Conservation (phyloP, 148 eudicot genomes). For the Simmondsia chinensis region DNA sequence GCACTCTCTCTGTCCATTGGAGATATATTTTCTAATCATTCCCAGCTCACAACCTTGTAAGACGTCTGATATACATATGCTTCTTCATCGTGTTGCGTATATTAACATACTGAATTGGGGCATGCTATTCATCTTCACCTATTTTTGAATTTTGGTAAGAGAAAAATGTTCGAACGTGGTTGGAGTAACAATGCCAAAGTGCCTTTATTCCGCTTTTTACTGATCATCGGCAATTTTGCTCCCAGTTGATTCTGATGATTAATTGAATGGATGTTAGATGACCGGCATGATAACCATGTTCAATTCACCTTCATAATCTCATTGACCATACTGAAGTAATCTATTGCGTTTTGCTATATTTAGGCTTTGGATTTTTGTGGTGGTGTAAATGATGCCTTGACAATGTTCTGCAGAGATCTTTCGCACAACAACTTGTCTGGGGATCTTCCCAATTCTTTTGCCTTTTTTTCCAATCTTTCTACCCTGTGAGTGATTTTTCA, state of each 20-base stretch:
- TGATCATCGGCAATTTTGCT: too few relatives aligned
- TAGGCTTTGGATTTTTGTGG: neutral
- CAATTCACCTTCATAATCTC: too few relatives aligned
- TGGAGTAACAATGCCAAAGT: too few relatives aligned
- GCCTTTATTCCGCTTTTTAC: too few relatives aligned
- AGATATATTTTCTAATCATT: conserved; percentile 71
- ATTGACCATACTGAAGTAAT: too few relatives aligned
- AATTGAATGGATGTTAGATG: too few relatives aligned
- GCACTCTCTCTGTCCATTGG: conserved; percentile 54
- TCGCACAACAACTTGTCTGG: conserved; percentile 79
- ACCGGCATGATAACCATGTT: too few relatives aligned
- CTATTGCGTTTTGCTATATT: too few relatives aligned
- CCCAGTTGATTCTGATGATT: too few relatives aligned
- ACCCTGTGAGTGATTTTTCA: conserved; percentile 60
- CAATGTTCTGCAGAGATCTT: conserved; percentile 60
- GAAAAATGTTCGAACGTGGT: too few relatives aligned
- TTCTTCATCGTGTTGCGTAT: neutral
- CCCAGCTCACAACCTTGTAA: conserved; percentile 64
- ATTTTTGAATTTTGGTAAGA: too few relatives aligned
- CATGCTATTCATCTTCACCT: too few relatives aligned
- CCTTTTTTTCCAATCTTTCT: conserved; percentile 66
- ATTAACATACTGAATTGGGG: neutral
- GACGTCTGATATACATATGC: conserved; percentile 8
- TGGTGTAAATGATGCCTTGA: neutral
- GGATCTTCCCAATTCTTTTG: conserved; percentile 65